phyloP scores from a whole-genome alignment of 202 grass and related monocot genomes.

The Hordeum pubiflorum region DNA sequence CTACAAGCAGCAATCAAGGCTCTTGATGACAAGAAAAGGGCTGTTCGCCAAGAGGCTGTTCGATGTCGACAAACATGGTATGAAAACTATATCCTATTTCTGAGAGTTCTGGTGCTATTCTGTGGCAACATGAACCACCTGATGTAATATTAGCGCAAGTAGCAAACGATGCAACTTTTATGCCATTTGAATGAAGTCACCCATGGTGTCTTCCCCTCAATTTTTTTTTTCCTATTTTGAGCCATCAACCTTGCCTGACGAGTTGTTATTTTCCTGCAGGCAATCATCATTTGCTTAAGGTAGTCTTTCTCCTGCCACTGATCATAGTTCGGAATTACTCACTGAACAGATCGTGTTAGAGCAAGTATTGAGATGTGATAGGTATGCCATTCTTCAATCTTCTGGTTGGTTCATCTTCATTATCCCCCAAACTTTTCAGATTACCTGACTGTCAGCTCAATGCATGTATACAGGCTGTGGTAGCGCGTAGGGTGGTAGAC shows the following conservation, averaged over 20 bases:
- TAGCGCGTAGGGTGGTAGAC: background rate
- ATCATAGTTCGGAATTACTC: background rate
- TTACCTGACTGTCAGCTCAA: background rate
- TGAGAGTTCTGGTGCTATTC: no score
- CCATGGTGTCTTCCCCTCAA: no score
- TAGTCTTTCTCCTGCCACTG: background rate
- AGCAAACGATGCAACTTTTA: no score
- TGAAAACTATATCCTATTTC: constrained; percentile 10
- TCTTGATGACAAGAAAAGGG: constrained; percentile 78
- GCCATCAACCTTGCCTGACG: background rate
- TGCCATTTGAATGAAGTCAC: no score
- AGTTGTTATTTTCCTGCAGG: constrained; percentile 25
- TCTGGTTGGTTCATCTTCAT: background rate
- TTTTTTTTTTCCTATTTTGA: background rate
- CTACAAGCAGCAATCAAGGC: constrained; percentile 63
- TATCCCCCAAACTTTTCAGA: background rate
- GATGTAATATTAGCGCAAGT: no score
- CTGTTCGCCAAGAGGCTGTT: constrained; percentile 76
- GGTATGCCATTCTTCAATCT: background rate
- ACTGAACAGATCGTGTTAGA: background rate
- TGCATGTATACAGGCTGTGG: background rate
- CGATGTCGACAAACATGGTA: constrained; percentile 84
- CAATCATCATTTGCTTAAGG: constrained; percentile 42
- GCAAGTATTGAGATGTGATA: background rate
- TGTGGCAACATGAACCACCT: no score